Conservation (phyloP, 805 yeast genomes). For the Candida insectorum region DNA sequence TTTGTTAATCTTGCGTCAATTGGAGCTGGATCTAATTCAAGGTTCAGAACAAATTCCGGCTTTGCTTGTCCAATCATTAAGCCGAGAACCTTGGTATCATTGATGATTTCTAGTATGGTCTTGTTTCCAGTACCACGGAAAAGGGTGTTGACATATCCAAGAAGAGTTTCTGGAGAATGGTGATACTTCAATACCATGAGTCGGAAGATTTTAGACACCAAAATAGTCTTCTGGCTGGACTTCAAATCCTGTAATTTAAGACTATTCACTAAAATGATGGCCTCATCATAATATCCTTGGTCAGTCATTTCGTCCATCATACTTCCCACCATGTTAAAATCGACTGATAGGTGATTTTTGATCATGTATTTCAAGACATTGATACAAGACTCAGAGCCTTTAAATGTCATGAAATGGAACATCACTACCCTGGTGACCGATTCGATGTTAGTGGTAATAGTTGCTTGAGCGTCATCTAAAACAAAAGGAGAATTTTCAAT, state of each 20-base stretch:
- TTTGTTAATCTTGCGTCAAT: slow-evolving; percentile 14
- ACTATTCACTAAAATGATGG: slow-evolving; percentile 29
- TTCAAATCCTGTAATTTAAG: slow-evolving; percentile 21
- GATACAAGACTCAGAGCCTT: slow-evolving; percentile 30
- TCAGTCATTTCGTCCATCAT: slow-evolving; percentile 28
- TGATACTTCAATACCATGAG: slow-evolving; percentile 28
- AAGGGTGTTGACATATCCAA: slow-evolving; percentile 34
- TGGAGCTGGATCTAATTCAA: slow-evolving; percentile 7
- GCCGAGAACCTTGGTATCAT: slow-evolving; percentile 24
- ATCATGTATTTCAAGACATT: slow-evolving; percentile 31
- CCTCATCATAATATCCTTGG: slow-evolving; percentile 30
- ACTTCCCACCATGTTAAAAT: slow-evolving; percentile 20
- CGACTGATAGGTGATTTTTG: slow-evolving; percentile 21
- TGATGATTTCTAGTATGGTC: slow-evolving; percentile 18
- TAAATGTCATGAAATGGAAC: slow-evolving; percentile 33
- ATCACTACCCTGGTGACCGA: slow-evolving; percentile 26
- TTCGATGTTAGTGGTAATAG: slow-evolving; percentile 19
- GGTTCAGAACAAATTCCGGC: slow-evolving; percentile 10
- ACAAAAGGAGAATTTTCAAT: slow-evolving; percentile 8
- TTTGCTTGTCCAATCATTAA: slow-evolving; percentile 20
- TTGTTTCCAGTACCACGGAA: slow-evolving; percentile 13
- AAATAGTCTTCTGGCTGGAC: slow-evolving; percentile 14
- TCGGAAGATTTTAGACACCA: slow-evolving; percentile 29
- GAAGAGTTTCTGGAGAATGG: slow-evolving; percentile 28
- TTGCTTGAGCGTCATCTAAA: slow-evolving; percentile 12